Conservation (phyloP, 1,139 yeast species). For the Hemisphaericaspora subhashii region DNA sequence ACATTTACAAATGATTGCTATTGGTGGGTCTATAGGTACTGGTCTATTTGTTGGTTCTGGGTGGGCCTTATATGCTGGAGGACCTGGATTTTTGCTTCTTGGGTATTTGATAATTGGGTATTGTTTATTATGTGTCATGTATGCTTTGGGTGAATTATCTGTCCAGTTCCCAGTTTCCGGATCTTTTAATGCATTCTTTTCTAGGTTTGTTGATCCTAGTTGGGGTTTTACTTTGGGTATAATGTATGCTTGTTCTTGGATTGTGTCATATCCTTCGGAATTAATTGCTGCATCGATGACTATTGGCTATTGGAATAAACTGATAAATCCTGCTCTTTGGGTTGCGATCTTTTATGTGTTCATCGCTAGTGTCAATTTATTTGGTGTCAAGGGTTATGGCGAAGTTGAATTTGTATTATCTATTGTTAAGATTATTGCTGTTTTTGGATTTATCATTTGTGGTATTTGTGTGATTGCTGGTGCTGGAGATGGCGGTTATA, state of each 20-base stretch:
- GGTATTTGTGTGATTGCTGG: constrained; percentile 45
- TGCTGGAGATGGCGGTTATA: constrained; percentile 41
- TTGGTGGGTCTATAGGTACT: constrained; percentile 47
- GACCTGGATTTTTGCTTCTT: constrained; percentile 65
- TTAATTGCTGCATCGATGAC: constrained; percentile 47
- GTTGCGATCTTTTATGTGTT: constrained; percentile 41
- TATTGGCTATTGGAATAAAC: constrained; percentile 39
- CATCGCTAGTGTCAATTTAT: constrained; percentile 38
- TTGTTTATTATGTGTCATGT: constrained; percentile 52
- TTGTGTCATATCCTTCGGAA: constrained; percentile 44
- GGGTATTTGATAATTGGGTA: constrained; percentile 46
- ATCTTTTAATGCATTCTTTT: constrained; percentile 55
- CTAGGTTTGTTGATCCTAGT: constrained; percentile 62
- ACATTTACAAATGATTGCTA: constrained; percentile 47
- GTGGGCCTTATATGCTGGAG: constrained; percentile 62
- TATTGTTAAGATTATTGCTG: constrained; percentile 43
- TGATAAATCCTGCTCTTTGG: constrained; percentile 44
- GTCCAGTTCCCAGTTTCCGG: constrained; percentile 64
- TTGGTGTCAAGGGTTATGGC: constrained; percentile 49
- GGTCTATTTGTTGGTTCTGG: constrained; percentile 71
- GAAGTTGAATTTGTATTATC: constrained; percentile 46
- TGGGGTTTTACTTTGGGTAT: constrained; percentile 56
- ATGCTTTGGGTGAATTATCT: constrained; percentile 61
- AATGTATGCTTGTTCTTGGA: constrained; percentile 44
- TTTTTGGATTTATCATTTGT: constrained; percentile 42